phyloP scores from a whole-genome alignment of 2,329 filamentous ascomycete species.

The Niveomyces coronatus region DNA sequence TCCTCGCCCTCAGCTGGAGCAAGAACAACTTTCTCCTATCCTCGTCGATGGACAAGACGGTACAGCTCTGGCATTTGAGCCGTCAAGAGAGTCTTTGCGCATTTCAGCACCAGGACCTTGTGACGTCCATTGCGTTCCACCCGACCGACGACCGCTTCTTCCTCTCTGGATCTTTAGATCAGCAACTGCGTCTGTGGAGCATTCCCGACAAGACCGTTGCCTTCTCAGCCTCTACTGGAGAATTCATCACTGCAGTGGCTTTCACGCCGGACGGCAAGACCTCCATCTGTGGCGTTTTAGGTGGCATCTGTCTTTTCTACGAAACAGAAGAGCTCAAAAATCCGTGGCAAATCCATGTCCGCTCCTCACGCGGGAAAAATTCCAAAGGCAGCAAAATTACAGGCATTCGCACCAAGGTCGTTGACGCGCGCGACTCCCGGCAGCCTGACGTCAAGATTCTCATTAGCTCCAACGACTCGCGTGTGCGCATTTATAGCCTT shows the following conservation, averaged over 20 bases:
- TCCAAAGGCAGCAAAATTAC: slow-evolving; percentile 97
- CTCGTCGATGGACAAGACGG: slow-evolving; percentile 96
- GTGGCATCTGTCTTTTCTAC: slow-evolving; percentile 79
- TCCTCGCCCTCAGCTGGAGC: slow-evolving; percentile 92
- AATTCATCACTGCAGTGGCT: slow-evolving; percentile 87
- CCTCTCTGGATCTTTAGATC: slow-evolving; percentile 83
- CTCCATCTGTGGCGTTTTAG: slow-evolving; percentile 79
- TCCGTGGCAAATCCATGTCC: slow-evolving; percentile 81
- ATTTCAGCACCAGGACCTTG: slow-evolving; percentile 91
- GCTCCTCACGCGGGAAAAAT: slow-evolving; percentile 84
- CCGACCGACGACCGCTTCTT: slow-evolving; percentile 95
- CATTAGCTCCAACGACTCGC: slow-evolving; percentile 90
- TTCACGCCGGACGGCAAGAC: slow-evolving; percentile 89
- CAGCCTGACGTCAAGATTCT: slow-evolving; percentile 70
- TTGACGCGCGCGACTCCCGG: slow-evolving; percentile 30
- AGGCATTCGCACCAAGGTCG: slow-evolving; percentile 63
- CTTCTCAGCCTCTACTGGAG: slow-evolving; percentile 63
- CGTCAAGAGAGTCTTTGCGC: slow-evolving; percentile 79
- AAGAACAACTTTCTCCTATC: slow-evolving; percentile 97
- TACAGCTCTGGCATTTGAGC: slow-evolving; percentile 85
- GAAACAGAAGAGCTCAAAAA: slow-evolving; percentile 84
- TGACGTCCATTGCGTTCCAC: slow-evolving; percentile 90
- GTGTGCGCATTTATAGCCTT: slow-evolving; percentile 81
- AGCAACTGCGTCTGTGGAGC: slow-evolving; percentile 83
- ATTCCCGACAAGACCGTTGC: slow-evolving; percentile 94